These are phyloP conservation scores for Aspergillus neotritici DNA, from an alignment of 2,329 filamentous ascomycete genomes.

Conservation along the genomic window DNA sequence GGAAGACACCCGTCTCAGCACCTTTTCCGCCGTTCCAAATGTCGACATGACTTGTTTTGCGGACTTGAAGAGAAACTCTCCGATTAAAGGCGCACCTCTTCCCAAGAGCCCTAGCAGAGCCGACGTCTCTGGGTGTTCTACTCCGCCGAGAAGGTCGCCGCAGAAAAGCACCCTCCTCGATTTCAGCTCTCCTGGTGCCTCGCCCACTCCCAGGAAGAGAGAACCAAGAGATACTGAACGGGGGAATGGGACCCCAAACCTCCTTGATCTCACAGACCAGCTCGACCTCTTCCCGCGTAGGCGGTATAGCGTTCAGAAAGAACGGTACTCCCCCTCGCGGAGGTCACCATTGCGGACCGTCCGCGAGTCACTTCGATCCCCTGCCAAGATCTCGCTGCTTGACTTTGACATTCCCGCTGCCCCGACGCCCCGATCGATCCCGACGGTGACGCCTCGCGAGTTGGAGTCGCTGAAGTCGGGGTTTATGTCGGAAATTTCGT, in stretches of 20 bases:
- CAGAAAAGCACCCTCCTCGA: slow-evolving; percentile 28
- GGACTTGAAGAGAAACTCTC: slow-evolving; percentile 59
- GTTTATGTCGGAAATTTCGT: slow-evolving; percentile 88
- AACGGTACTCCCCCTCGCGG: slow-evolving; percentile 35
- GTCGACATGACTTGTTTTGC: slow-evolving; percentile 76
- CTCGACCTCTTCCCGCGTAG: slow-evolving; percentile 53
- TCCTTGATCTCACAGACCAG: slow-evolving; percentile 86
- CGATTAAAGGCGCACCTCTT: slow-evolving; percentile 46
- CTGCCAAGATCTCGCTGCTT: slow-evolving; percentile 62
- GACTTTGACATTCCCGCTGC: slow-evolving; percentile 93
- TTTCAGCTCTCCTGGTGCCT: slow-evolving; percentile 29
- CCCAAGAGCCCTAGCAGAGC: slow-evolving; percentile 36
- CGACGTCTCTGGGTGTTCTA: slow-evolving; percentile 39
- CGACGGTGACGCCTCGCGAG: slow-evolving; percentile 84
- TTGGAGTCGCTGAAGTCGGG: slow-evolving; percentile 86
- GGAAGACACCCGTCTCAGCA: slow-evolving; percentile 60
- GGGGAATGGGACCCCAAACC: slow-evolving; percentile 62
- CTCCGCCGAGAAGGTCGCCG: slow-evolving; percentile 40
- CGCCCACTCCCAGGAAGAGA: slow-evolving; percentile 47
- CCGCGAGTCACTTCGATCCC: slow-evolving; percentile 31
- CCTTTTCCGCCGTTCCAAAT: slow-evolving; percentile 77
- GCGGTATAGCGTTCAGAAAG: slow-evolving; percentile 38
- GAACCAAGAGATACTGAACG: slow-evolving; percentile 39
- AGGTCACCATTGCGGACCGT: slow-evolving; percentile 42
- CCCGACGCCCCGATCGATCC: slow-evolving; percentile 85